Conservation (phyloP, 495 filamentous ascomycete genomes). For the Penicillium salamii region DNA sequence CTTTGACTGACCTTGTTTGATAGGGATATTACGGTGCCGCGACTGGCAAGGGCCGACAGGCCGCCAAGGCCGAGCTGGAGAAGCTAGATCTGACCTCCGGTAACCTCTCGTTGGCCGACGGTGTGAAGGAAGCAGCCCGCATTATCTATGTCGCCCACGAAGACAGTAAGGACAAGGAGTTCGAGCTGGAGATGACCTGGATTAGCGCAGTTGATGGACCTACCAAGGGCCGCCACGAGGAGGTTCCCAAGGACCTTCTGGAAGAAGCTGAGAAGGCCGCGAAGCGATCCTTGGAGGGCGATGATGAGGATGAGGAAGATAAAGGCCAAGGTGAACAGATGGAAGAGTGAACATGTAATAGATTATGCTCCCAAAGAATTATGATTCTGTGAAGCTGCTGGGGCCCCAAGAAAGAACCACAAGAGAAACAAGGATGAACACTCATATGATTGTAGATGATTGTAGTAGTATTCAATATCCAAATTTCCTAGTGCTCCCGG, state of each 20-base stretch:
- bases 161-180: slow-evolving; percentile 97
- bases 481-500: background rate
- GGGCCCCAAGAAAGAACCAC: too few relatives aligned
- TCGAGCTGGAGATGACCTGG: slow-evolving; percentile 99
- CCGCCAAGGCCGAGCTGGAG: slow-evolving; percentile 95
- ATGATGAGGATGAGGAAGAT: slow-evolving; percentile 73
- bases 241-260: slow-evolving; percentile 81
- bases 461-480: too few relatives aligned
- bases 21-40: slow-evolving; percentile 96
- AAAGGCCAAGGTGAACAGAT: slow-evolving; percentile 61
- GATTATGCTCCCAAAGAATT: slow-evolving; percentile 18
- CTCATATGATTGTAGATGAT: too few relatives aligned
- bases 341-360: slow-evolving; percentile 59
- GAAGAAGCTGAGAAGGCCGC: slow-evolving; percentile 89
- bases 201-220: slow-evolving; percentile 76
- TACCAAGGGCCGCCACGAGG: slow-evolving; percentile 87
- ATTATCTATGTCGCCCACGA: slow-evolving; percentile 97
- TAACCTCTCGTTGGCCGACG: slow-evolving; percentile 75
- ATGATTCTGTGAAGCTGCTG: slow-evolving; percentile 10
- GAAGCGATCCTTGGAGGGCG: slow-evolving; percentile 66
- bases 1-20: slow-evolving; percentile 14
- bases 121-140: slow-evolving; percentile 90
- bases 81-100: slow-evolving; percentile 85
- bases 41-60: slow-evolving; percentile 92
- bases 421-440: too few relatives aligned